Evolutionary conservation across 495 filamentous ascomycete species (phyloP).

Genomic region (Neurospora sp.): DNA sequence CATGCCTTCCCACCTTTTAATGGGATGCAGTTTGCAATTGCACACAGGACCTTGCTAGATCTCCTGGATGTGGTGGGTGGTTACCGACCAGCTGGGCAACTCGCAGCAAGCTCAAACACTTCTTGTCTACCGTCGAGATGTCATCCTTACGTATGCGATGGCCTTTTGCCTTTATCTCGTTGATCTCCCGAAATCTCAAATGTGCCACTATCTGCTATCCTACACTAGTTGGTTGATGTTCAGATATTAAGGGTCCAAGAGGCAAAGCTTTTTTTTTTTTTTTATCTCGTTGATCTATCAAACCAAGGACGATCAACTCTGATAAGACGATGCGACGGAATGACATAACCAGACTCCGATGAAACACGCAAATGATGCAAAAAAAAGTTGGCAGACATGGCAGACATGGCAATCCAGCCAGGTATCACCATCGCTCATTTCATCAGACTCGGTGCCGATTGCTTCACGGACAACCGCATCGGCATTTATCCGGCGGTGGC

Average conservation of each 20-base stretch:
- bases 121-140: neutral
- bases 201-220: neutral
- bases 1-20: no score
- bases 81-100: neutral
- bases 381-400: no score
- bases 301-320: neutral
- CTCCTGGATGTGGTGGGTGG: neutral
- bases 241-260: neutral
- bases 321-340: neutral
- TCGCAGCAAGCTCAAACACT: no score
- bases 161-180: neutral
- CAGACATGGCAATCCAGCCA: no score
- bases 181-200: neutral
- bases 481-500: neutral
- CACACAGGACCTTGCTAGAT: no score
- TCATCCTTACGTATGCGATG: neutral
- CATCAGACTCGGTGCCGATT: no score
- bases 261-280: neutral
- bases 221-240: no score
- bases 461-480: neutral
- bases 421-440: no score
- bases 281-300: neutral
- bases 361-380: no score
- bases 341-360: neutral
- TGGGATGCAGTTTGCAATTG: no score